phyloP scores from a whole-genome alignment of 1,284 basidiomycete genomes.

The Boletus smithii region DNA sequence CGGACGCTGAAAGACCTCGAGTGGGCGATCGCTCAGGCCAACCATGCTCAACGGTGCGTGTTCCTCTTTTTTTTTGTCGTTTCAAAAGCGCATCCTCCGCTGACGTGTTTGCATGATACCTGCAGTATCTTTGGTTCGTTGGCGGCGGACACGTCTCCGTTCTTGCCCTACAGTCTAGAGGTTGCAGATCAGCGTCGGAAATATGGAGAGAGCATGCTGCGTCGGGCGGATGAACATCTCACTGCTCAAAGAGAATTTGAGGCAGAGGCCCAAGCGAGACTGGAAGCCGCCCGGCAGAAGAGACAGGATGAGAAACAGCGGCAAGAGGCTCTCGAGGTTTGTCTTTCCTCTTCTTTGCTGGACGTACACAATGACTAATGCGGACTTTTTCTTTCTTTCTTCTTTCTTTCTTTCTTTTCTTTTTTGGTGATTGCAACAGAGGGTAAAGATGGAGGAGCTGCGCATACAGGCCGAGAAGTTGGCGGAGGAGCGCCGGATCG shows the following conservation, averaged over 20 bases:
- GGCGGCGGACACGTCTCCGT: constrained; percentile 64
- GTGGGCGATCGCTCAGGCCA: constrained; percentile 75
- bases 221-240: constrained; percentile 77
- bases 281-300: constrained; percentile 69
- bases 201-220: constrained; percentile 82
- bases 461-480: constrained; percentile 63
- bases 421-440: constrained; percentile 35
- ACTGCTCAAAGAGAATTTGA: constrained; percentile 74
- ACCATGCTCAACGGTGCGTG: constrained; percentile 80
- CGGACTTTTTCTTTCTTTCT: not conserved
- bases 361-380: not conserved
- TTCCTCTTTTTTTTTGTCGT: not conserved
- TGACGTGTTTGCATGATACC: not conserved
- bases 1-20: constrained; percentile 79
- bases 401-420: not conserved
- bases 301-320: constrained; percentile 65
- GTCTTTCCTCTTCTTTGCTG: not conserved
- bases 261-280: constrained; percentile 64
- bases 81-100: not conserved
- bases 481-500: constrained; percentile 68
- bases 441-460: constrained; percentile 54
- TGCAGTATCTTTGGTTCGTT: constrained; percentile 78
- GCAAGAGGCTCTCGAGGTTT: constrained; percentile 58
- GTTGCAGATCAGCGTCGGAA: constrained; percentile 84
- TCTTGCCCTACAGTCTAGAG: constrained; percentile 81